These are phyloP conservation scores for Sporothrix brunneoviolacea DNA, from an alignment of 2,329 filamentous ascomycete genomes.

Conservation along the genomic window DNA sequence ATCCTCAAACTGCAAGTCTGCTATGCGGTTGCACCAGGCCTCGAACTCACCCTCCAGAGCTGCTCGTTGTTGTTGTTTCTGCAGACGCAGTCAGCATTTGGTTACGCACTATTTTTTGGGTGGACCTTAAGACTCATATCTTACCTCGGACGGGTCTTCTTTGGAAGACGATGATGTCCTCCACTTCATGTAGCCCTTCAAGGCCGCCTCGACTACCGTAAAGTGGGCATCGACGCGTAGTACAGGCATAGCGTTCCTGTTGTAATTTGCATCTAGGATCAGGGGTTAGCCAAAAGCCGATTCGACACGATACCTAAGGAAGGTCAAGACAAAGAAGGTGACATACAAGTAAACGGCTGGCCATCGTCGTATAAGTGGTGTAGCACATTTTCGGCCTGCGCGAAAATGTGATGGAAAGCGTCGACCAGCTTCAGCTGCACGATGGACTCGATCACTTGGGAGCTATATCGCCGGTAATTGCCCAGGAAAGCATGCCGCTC, in stretches of 20 bases:
- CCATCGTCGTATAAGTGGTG: slow-evolving; percentile 67
- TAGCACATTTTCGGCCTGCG: slow-evolving; percentile 66
- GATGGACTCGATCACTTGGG: slow-evolving; percentile 78
- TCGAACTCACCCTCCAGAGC: slow-evolving; percentile 59
- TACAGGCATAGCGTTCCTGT: slow-evolving; percentile 64
- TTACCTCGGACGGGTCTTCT: slow-evolving; percentile 13
- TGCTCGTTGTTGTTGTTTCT: slow-evolving; percentile 46
- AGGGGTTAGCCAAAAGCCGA: not conserved
- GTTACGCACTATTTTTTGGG: too few species aligned
- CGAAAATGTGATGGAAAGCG: slow-evolving; percentile 81
- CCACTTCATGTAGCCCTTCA: slow-evolving; percentile 88
- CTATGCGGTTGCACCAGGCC: slow-evolving; percentile 64
- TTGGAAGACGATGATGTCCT: slow-evolving; percentile 25
- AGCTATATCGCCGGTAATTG: slow-evolving; percentile 89
- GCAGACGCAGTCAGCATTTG: slow-evolving; percentile 31
- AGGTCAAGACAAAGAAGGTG: not conserved
- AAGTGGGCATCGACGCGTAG: slow-evolving; percentile 83
- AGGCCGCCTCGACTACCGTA: slow-evolving; percentile 77
- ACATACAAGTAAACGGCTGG: slow-evolving; percentile 58
- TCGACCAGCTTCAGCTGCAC: slow-evolving; percentile 76
- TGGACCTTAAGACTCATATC: not conserved
- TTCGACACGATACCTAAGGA: too few species aligned
- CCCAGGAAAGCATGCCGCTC: slow-evolving; percentile 92
- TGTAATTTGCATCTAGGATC: slow-evolving; percentile 48
- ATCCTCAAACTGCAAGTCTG: slow-evolving; percentile 70